phyloP scores from a whole-genome alignment of 2,329 filamentous ascomycete genomes.

The Aspergillus pseudoviridinutans region DNA sequence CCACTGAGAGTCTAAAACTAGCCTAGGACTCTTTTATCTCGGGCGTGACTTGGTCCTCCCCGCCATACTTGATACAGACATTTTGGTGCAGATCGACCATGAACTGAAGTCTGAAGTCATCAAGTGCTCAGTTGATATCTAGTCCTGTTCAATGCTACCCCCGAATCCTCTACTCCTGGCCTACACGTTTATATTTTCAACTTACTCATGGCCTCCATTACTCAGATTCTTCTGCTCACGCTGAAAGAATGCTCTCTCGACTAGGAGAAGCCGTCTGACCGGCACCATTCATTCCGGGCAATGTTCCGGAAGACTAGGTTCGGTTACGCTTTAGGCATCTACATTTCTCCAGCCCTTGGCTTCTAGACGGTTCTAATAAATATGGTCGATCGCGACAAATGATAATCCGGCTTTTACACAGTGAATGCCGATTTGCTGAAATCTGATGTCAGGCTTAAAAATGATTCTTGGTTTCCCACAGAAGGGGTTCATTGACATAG shows the following conservation, averaged over 20 bases:
- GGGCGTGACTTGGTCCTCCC: too few species aligned
- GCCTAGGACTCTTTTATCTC: too few species aligned
- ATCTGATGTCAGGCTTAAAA: not conserved
- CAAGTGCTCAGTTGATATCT: too few species aligned
- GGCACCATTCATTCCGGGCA: not conserved
- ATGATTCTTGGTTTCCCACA: not conserved
- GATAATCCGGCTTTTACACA: not conserved
- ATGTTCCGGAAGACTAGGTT: not conserved
- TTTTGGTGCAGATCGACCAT: too few species aligned
- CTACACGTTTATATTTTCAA: not conserved
- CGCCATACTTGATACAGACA: too few species aligned
- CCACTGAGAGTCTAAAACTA: too few species aligned
- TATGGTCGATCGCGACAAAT: not conserved
- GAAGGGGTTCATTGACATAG: not conserved
- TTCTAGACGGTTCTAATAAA: not conserved
- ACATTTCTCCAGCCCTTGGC: not conserved
- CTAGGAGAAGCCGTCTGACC: not conserved
- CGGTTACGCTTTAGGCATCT: not conserved
- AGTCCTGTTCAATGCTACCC: not conserved
- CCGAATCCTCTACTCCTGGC: not conserved
- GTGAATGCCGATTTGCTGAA: not conserved
- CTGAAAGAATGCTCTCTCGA: not conserved
- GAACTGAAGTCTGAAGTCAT: too few species aligned
- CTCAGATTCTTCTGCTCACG: not conserved
- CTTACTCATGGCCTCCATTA: not conserved